phyloP scores from a whole-genome alignment of 2,329 filamentous ascomycete species.

The Emericellopsis cladophorae region DNA sequence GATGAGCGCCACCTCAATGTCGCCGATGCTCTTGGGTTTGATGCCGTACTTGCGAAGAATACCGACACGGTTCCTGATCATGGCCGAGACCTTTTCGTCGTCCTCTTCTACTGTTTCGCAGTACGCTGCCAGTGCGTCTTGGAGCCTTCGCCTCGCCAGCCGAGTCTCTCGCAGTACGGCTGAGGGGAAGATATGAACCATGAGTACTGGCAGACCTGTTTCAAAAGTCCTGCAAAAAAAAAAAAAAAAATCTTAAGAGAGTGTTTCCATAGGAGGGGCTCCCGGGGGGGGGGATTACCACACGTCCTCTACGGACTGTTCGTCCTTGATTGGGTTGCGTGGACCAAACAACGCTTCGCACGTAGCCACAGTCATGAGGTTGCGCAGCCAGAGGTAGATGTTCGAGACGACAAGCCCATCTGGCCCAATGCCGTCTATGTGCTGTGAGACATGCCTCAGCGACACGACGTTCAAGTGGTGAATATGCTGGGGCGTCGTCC shows the following conservation, averaged over 20 bases:
- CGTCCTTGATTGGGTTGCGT: too few species aligned
- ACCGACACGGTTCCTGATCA: conserved; percentile 13
- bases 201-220: conserved; percentile 11
- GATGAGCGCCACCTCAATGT: conserved; percentile 16
- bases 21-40: conserved; percentile 10
- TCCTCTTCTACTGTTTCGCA: conserved; percentile 15
- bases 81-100: conserved; percentile 11
- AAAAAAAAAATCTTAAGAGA: too few species aligned
- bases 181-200: conserved; percentile 13
- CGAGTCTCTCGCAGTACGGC: conserved; percentile 10
- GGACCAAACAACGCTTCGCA: conserved; percentile 28
- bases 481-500: conserved; percentile 16
- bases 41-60: conserved; percentile 16
- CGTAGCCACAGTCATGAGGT: conserved; percentile 23
- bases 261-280: too few species aligned
- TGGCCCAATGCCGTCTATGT: too few species aligned
- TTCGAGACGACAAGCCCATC: conserved; percentile 15
- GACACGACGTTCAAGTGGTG: conserved; percentile 20
- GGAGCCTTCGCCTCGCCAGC: conserved; percentile 11
- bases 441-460: conserved; percentile 16
- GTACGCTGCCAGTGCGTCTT: conserved; percentile 8
- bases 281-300: too few species aligned
- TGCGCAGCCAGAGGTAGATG: conserved; percentile 23
- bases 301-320: too few species aligned
- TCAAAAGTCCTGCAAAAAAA: too few species aligned